Conservation (phyloP, 1,284 basidiomycete genomes). For the Pyrrhoderma noxium region DNA sequence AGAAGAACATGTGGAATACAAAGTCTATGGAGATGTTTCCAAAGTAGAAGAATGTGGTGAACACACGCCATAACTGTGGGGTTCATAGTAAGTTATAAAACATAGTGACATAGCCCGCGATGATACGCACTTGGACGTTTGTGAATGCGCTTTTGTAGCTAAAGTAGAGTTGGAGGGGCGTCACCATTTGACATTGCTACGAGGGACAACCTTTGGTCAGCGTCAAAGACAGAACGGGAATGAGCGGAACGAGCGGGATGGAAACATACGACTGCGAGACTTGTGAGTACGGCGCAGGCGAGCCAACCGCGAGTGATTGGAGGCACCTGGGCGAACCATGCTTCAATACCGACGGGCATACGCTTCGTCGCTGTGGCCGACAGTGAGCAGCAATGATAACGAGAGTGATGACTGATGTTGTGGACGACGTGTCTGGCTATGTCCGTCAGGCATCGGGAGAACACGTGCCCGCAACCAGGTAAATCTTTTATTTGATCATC, state of each 20-base stretch:
- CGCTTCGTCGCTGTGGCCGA: not conserved
- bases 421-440: too few relatives aligned
- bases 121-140: constrained; percentile 64
- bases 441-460: too few relatives aligned
- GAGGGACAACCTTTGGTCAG: constrained; percentile 2
- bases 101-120: not conserved
- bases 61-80: constrained; percentile 76
- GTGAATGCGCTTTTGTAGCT: constrained; percentile 78
- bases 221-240: not conserved
- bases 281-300: constrained; percentile 66
- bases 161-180: constrained; percentile 87
- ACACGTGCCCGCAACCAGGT: not conserved
- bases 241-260: not conserved
- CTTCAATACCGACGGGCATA: constrained; percentile 79
- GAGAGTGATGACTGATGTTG: too few relatives aligned
- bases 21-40: constrained; percentile 91
- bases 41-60: constrained; percentile 95
- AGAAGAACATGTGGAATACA: constrained; percentile 96
- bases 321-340: constrained; percentile 82
- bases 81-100: not conserved
- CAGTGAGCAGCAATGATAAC: too few relatives aligned
- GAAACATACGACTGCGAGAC: constrained; percentile 72
- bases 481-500: too few relatives aligned
- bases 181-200: constrained; percentile 88
- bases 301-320: constrained; percentile 85